phyloP scores from a whole-genome alignment of 129 eudicot species.

The Apium graveolens region DNA sequence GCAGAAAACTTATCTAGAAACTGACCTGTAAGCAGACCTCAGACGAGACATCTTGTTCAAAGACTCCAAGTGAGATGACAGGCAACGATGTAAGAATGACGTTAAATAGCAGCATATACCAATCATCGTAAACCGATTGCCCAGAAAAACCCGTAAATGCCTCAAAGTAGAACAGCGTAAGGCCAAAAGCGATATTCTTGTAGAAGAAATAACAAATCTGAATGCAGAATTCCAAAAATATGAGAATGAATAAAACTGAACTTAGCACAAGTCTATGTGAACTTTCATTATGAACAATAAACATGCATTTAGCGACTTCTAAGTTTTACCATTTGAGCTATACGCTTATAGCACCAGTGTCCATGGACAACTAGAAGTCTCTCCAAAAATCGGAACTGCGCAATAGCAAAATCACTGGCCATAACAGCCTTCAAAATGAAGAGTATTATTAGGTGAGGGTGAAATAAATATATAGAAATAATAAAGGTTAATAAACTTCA shows the following conservation, averaged over 20 bases:
- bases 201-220: conserved; percentile 72
- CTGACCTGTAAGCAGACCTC: conserved; percentile 70
- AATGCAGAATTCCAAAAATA: background rate
- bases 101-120: conserved; percentile 58
- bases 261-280: background rate
- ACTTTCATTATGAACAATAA: background rate
- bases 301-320: background rate
- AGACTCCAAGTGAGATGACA: conserved; percentile 58
- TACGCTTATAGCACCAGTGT: conserved; percentile 75
- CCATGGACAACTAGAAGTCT: conserved; percentile 66
- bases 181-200: conserved; percentile 67
- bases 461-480: conserved; percentile 7
- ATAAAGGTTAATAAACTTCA: background rate
- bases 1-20: background rate
- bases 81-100: conserved; percentile 63
- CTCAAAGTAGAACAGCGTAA: conserved; percentile 66
- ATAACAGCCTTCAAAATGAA: conserved; percentile 58
- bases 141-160: conserved; percentile 64
- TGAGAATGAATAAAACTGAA: background rate
- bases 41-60: conserved; percentile 61
- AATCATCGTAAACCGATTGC: conserved; percentile 52
- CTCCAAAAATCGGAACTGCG: conserved; percentile 60
- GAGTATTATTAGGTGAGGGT: background rate
- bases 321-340: conserved; percentile 56
- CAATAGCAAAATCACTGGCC: conserved; percentile 73